phyloP scores from a whole-genome alignment of 768 basidiomycete species.

The Tricholoma bakamatsutake region DNA sequence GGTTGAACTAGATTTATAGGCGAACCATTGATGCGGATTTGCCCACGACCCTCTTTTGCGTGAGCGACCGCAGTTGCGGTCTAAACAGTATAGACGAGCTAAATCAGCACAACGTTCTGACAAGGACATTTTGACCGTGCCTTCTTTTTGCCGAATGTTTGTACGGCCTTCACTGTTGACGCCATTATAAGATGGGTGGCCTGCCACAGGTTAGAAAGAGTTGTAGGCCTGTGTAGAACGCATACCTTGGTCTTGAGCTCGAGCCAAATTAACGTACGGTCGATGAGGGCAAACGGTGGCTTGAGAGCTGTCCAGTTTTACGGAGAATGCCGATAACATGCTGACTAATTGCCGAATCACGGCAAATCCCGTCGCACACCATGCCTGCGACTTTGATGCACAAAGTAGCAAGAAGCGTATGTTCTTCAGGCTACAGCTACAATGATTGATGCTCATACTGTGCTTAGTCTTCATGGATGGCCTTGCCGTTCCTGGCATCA shows the following conservation, averaged over 20 bases:
- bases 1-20: slow-evolving; percentile 96
- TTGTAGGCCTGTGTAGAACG: neutral
- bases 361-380: neutral
- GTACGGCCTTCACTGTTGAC: slow-evolving; percentile 82
- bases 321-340: slow-evolving; percentile 24
- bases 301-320: slow-evolving; percentile 36
- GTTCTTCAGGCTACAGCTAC: neutral
- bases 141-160: slow-evolving; percentile 99
- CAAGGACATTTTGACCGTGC: slow-evolving; percentile 34
- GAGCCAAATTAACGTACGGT: slow-evolving; percentile 34
- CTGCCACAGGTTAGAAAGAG: slow-evolving; percentile 10
- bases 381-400: neutral
- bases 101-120: slow-evolving; percentile 9
- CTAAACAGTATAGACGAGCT: slow-evolving; percentile 31
- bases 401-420: neutral
- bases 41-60: slow-evolving; percentile 92
- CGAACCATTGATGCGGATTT: slow-evolving; percentile 94
- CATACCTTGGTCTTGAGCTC: slow-evolving; percentile 39
- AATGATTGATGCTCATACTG: neutral
- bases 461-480: neutral
- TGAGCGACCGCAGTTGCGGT: slow-evolving; percentile 98
- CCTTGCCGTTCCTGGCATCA: neutral
- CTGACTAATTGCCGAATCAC: slow-evolving; percentile 28
- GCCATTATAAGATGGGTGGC: slow-evolving; percentile 49
- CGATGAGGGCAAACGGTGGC: slow-evolving; percentile 29